Base-by-base conservation (phyloP, 2,329 filamentous ascomycete species). In the Elsinoe australis region DNA sequence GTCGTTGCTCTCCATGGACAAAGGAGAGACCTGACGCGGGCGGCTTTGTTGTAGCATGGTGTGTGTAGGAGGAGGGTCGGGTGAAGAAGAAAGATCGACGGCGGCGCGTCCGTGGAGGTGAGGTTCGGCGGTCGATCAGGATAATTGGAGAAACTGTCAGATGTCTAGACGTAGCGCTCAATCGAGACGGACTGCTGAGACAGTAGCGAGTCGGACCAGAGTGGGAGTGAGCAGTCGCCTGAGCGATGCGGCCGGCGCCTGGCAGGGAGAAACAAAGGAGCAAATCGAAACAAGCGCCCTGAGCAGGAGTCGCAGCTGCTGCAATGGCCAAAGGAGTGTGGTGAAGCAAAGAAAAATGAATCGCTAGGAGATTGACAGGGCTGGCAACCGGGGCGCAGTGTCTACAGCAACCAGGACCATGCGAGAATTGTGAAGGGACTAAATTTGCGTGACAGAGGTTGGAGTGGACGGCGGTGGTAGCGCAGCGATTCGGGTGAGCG, bases 1-100 rank as follows among this genome's bases (percentile, higher is more conserved):
- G 65, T 92, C 87, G 72, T 81, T 88, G 65, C 83, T 86, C 63
- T 73, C 82, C 74, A 85, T 71, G 69, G 86, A 92, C 65, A 87
- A 77, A 62, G 87, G 86, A 63, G 87, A 89, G 65, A 89, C 48
- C 18, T 58, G 56, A 12, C 52, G 51, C 28, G 39, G 38, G n/a
- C 48, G 48, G 19, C 35, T 39, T 35, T 50, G 38, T 36, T 50
- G 48, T 31, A 45, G 24, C 38, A 45, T 48, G 14, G 19, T n/a
- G 31, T 35, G 9, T 12, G 17, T 14, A 34, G 26, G 42, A 5
- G 31, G n/a, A 19, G 17, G 14, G 24, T 14, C 39, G 39, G 29
- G 28, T n/a, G 44, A 24, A 15, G 41, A 28, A 21, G 47, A 35
- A 44, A 35, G 24, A 36, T 19, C 12, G 21, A 35, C 36, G 47